Evolutionary conservation across 805 yeast species (phyloP).

Genomic region (Myxozyma udenii): DNA sequence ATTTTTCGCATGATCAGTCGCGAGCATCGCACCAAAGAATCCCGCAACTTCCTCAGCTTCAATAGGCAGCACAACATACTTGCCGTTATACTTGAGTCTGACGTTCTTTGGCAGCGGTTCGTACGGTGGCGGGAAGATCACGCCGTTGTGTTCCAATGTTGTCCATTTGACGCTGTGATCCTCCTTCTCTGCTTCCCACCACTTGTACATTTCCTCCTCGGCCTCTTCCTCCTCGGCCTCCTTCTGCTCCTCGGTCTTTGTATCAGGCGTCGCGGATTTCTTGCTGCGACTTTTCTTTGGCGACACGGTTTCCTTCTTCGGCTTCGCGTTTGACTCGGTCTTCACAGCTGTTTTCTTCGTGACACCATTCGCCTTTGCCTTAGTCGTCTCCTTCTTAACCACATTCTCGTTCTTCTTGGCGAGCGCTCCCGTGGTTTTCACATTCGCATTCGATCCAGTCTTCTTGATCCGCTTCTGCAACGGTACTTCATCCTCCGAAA

Average conservation of each 20-base stretch:
- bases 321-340: not conserved
- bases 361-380: not conserved
- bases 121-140: slow-evolving; percentile 87
- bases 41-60: slow-evolving; percentile 97
- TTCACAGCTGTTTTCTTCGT: not conserved
- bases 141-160: slow-evolving; percentile 83
- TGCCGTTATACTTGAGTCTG: slow-evolving; percentile 70
- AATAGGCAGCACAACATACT: slow-evolving; percentile 68
- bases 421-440: not conserved
- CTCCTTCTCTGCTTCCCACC: slow-evolving; percentile 73
- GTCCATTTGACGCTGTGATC: slow-evolving; percentile 83
- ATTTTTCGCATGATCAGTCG: slow-evolving; percentile 83
- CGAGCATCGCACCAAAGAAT: slow-evolving; percentile 82
- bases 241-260: slow-evolving; percentile 3
- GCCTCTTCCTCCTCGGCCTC: slow-evolving; percentile 47
- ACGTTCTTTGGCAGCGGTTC: slow-evolving; percentile 78
- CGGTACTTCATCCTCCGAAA: slow-evolving; percentile 14
- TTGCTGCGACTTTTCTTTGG: slow-evolving; percentile 2
- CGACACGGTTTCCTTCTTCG: not conserved
- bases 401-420: not conserved
- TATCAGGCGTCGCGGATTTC: slow-evolving; percentile 1
- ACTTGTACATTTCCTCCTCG: slow-evolving; percentile 62
- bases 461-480: slow-evolving; percentile 14
- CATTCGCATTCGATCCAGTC: not conserved
- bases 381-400: not conserved